Conservation (phyloP, 441 rosid species). For the Pelargonium myrrhifolium region DNA sequence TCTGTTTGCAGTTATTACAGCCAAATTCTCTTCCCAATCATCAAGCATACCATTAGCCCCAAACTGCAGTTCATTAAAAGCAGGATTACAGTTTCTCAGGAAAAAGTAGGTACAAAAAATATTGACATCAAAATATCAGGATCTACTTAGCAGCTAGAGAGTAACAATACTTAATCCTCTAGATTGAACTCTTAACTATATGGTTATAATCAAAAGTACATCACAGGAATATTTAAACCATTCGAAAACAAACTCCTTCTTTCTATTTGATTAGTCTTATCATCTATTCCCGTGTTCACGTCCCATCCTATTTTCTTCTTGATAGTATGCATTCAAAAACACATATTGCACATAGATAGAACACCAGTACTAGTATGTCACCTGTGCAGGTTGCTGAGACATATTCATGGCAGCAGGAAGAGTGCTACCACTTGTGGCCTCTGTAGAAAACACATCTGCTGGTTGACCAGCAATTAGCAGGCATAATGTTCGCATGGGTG, state of each 20-base stretch:
- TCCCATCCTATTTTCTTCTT: background rate
- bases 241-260: background rate
- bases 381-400: slow-evolving; percentile 56
- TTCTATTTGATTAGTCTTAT: background rate
- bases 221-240: background rate
- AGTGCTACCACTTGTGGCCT: slow-evolving; percentile 24
- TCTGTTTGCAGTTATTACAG: slow-evolving; percentile 91
- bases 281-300: background rate
- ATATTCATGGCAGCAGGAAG: slow-evolving; percentile 33
- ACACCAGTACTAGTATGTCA: slow-evolving; percentile 23
- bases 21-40: slow-evolving; percentile 97
- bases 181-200: background rate
- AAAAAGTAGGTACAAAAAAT: background rate
- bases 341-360: background rate
- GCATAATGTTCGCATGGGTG: slow-evolving; percentile 94
- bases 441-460: slow-evolving; percentile 73
- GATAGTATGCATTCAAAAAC: background rate
- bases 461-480: slow-evolving; percentile 97
- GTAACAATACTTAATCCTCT: background rate
- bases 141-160: background rate
- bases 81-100: background rate
- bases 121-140: background rate
- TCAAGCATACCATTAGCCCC: slow-evolving; percentile 82
- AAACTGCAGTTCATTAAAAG: slow-evolving; percentile 33
- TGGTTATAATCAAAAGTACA: background rate